phyloP scores from a whole-genome alignment of 2,329 filamentous ascomycete species.

The Shiraia bambusicola region DNA sequence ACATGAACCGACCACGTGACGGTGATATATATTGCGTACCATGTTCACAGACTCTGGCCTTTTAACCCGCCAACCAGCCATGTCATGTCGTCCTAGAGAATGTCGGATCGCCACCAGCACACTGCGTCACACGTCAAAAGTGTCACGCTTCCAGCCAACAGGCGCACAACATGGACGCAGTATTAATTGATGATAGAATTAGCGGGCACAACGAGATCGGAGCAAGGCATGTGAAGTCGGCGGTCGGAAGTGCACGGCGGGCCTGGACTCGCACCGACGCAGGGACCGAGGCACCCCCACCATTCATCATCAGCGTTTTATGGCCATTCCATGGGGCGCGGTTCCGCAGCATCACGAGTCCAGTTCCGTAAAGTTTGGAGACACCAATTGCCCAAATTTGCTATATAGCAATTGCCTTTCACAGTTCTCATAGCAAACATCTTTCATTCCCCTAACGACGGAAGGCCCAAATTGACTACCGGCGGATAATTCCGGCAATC shows the following conservation, averaged over 20 bases:
- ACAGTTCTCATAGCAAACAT: background rate
- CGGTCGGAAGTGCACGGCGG: background rate
- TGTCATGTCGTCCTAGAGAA: too few species aligned
- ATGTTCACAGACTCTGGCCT: too few species aligned
- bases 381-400: too few species aligned
- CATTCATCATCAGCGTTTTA: slow-evolving; percentile 6
- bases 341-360: slow-evolving; percentile 1
- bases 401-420: background rate
- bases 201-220: background rate
- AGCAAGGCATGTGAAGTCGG: background rate
- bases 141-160: background rate
- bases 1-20: too few species aligned
- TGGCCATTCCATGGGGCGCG: slow-evolving; percentile 3
- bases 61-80: too few species aligned
- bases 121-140: background rate
- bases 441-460: too few species aligned
- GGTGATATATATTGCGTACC: too few species aligned
- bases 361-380: too few species aligned
- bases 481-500: slow-evolving; percentile 22
- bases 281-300: slow-evolving; percentile 17
- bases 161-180: background rate
- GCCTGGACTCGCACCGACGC: slow-evolving; percentile 4
- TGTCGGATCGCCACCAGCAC: background rate
- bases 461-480: background rate
- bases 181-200: background rate